phyloP scores from a whole-genome alignment of 2,329 filamentous ascomycete genomes.

The Fusarium nurragi region DNA sequence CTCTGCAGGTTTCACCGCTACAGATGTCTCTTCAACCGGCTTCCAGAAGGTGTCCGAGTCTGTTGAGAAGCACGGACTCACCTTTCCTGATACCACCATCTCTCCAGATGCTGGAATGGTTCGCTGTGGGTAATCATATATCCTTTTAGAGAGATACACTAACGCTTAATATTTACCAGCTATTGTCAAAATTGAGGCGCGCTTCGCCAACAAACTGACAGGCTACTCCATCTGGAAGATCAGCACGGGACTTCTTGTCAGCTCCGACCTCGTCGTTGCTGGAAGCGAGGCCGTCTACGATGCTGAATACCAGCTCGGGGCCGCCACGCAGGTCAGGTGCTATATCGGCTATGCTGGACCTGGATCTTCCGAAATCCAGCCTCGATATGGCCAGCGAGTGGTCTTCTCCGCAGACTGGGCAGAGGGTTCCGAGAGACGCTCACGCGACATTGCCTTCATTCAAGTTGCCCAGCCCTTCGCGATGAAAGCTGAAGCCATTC shows the following conservation, averaged over 20 bases:
- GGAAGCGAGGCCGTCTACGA: constrained; percentile 38
- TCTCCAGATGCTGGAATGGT: not conserved
- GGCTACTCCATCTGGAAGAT: constrained; percentile 33
- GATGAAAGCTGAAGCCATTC: not conserved
- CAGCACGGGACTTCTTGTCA: constrained; percentile 27
- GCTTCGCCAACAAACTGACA: constrained; percentile 12
- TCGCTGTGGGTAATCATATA: constrained; percentile 6
- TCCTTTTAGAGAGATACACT: not conserved
- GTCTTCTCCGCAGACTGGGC: constrained; percentile 41
- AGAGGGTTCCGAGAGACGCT: constrained; percentile 12
- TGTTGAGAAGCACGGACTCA: not conserved
- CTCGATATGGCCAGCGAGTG: not conserved
- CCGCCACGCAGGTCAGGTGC: constrained; percentile 44
- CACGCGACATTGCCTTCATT: constrained; percentile 42
- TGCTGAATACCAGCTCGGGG: constrained; percentile 31
- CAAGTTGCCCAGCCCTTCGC: constrained; percentile 7
- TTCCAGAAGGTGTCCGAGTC: constrained; percentile 1
- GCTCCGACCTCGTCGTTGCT: constrained; percentile 18
- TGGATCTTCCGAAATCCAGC: not conserved
- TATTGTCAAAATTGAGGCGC: constrained; percentile 31
- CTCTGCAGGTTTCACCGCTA: not conserved
- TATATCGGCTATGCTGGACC: constrained; percentile 47
- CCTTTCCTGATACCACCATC: not conserved
- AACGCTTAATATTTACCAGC: not conserved
- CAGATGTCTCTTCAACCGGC: not conserved